Evolutionary conservation across 495 filamentous ascomycete species (phyloP), one percentile per base, ranked within the genome.

Genomic region (Penicillium lagena): DNA sequence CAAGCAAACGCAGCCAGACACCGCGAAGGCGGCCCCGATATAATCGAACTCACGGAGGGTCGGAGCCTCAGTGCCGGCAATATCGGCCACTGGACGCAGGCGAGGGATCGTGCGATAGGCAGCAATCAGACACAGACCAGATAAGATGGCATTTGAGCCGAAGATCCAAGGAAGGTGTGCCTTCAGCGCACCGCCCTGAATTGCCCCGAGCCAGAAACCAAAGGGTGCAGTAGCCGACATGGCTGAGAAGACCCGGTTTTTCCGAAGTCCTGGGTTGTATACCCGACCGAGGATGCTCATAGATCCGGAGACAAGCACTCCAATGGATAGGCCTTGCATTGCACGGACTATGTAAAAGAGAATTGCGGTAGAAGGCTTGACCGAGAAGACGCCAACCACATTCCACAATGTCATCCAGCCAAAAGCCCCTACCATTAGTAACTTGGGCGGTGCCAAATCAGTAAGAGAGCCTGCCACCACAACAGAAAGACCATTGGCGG

Each of bases 401-500:
- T 72, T 70, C 71, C 68, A 73, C 0, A 59, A 52, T 0, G 58
- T 50, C 7, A 67, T 55, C 67, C 69, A 72, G 7, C 47, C 47
- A 49, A 75, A 72, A 8, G 66, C 68, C 8, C 57, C 56, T 1
- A 72, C 55, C 51, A 70, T 67, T 7, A 75, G 48, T 7, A 46
- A 50, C 32, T 65, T 73, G 1, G 71, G 70, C 2, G 68, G 48
- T 5, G 55, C 56, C 2, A 75, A 47, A 39, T 75, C 71, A 12
- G 69, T 61, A 10, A 73, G 45, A 12, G 66, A 67, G 4, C 69
- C 71, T 7, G 67, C 64, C 7, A 72, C 50, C 8, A 72, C 63
- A 15, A 73, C 71, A 0, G 69, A 70, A 0, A 73, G 40, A 7
- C 71, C 70, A 22, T 67, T 70, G 1, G 71, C 68, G 1, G 67